Base-by-base conservation (phyloP, 345 rosid species). In the Syzygium oleosum region DNA sequence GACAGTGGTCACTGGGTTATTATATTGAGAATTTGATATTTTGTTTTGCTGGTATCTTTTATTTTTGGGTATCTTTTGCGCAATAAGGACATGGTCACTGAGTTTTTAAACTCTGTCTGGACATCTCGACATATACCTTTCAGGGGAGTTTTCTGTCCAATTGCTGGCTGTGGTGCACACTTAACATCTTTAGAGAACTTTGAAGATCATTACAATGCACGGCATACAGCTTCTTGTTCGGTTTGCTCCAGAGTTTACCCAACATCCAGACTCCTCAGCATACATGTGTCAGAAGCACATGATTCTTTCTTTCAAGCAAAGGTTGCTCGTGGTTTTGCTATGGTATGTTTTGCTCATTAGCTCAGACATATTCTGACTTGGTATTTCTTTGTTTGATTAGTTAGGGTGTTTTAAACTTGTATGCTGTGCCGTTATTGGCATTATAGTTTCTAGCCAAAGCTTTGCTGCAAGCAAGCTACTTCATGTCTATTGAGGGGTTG, bases 251-350 rank as follows among this genome's bases (percentile, higher is more conserved):
- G 95, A 89, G 99, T 95, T 88, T 97, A 92, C 89, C 99, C 99
- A 25, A 95, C 99, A 6, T 95, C 98, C 12, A 94, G 93, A 73
- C 89, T 97, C 34, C 95, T 97, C 78, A 94, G 96, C 92, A 93
- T 97, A 51, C 98, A 97, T 91, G 91, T 96, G 38, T 97, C 99
- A 22, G 99, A 97, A 94, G 92, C 96, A 21, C 99, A 97, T 22
- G 99, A 95, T 91, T 97, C 99, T 83, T 96, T 97, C 94, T 97
- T 97, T 86, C 95, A 97, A 88, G 98, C 99, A 22, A 97, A 97
- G 94, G 99, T 95, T 88, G 98, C 96, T 16, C 97, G 94, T 41
- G 99, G 99, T 29, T 94, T 94, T 90, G 91, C 94, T 87, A 90
- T 96, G 99, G 99, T 97, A 95, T 51, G 87, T 51, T 86, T 63